Percentiles rank a stretch among this genome's conserved stretches.
phyloP scores from a whole-genome alignment of 1,139 yeast species.

The Blastobotrys illinoisensis region DNA sequence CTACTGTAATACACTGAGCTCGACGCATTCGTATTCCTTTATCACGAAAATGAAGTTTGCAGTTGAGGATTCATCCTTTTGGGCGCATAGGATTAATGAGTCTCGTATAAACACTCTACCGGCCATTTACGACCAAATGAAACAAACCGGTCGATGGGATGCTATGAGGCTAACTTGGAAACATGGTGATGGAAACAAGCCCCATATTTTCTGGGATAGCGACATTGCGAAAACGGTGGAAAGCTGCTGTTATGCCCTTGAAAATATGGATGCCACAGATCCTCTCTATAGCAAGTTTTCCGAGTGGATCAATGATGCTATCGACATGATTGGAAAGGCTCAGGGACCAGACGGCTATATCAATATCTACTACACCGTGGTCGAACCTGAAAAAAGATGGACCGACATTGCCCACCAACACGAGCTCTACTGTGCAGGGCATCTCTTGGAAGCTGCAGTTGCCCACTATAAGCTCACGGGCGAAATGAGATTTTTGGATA shows the following conservation, averaged over 20 bases:
- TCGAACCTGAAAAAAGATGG: constrained; percentile 23
- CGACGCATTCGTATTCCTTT: background rate
- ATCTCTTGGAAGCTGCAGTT: constrained; percentile 26
- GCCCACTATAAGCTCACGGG: constrained; percentile 25
- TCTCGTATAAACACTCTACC: constrained; percentile 22
- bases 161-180: constrained; percentile 24
- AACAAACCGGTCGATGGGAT: constrained; percentile 28
- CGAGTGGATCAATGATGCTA: constrained; percentile 18
- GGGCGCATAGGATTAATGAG: constrained; percentile 12
- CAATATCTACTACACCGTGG: constrained; percentile 24
- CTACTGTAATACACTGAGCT: background rate
- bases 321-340: constrained; percentile 25
- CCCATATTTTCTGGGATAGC: constrained; percentile 29
- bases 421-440: constrained; percentile 29
- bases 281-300: constrained; percentile 5
- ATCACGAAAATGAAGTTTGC: background rate
- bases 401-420: constrained; percentile 23
- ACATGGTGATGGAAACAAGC: constrained; percentile 6
- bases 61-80: background rate
- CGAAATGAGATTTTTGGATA: constrained; percentile 18
- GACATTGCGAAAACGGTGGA: constrained; percentile 29
- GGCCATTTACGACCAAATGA: constrained; percentile 24
- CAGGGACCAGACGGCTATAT: constrained; percentile 28
- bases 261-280: constrained; percentile 12
- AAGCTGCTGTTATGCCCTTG: constrained; percentile 23